phyloP scores from a whole-genome alignment of 139 green algal genomes.

The Chlorella sorokiniana region DNA sequence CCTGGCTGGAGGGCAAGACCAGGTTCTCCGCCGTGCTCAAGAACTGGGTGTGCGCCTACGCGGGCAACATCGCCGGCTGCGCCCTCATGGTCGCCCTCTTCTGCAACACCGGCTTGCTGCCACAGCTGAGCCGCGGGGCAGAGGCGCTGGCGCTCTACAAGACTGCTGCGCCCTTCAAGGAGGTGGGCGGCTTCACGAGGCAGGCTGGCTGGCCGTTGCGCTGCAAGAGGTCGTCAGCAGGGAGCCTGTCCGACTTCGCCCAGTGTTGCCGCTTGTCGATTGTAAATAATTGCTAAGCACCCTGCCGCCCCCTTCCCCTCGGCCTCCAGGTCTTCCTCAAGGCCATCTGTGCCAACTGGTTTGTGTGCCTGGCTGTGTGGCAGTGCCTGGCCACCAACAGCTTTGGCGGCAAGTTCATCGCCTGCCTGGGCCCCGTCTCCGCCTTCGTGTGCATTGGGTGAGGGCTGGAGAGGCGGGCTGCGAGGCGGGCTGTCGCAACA shows the following conservation, averaged over 20 bases:
- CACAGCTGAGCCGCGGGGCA: conserved; percentile 44
- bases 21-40: conserved; percentile 41
- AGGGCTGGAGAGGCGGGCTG: not conserved
- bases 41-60: conserved; percentile 79
- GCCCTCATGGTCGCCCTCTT: conserved; percentile 68
- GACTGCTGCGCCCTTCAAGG: conserved; percentile 41
- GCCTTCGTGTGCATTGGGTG: conserved; percentile 75
- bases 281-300: too few species aligned
- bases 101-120: conserved; percentile 61
- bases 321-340: conserved; percentile 64
- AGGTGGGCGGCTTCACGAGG: conserved; percentile 24
- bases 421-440: conserved; percentile 74
- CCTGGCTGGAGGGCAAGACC: conserved; percentile 67
- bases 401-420: conserved; percentile 83
- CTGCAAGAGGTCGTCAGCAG: too few species aligned
- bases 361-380: conserved; percentile 91
- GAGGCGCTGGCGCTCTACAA: conserved; percentile 59
- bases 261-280: too few species aligned
- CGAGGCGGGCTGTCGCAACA: too few species aligned
- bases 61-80: conserved; percentile 86
- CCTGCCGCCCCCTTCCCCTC: too few species aligned
- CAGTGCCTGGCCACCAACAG: conserved; percentile 64
- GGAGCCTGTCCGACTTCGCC: too few species aligned
- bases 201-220: not conserved
- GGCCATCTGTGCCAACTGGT: conserved; percentile 88